Base-by-base conservation (phyloP, 257 asterid genomes). In the Nicotiana benthamiana region DNA sequence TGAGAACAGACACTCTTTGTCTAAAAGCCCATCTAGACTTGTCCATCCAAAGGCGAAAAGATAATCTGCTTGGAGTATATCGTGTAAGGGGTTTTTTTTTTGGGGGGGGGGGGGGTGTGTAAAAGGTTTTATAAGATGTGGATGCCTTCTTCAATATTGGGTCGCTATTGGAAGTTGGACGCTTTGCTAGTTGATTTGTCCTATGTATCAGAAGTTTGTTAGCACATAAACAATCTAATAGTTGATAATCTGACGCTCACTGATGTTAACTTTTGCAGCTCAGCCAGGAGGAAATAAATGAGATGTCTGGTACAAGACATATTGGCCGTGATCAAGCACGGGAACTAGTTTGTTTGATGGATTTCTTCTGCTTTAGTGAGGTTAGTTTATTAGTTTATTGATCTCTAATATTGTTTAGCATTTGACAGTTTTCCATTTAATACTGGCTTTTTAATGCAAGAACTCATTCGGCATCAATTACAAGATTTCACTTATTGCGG, bases 341-440 rank as follows among this genome's bases (percentile, higher is more conserved):
- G 27, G 92, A 90, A 68, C 96, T 95, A 9, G 98, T 93, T 80
- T 88, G 95, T 80, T 90, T 95, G 90, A 93, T 95, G 99, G 99
- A 95, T 90, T 92, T 93, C 87, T 95, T 95, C 86, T 95, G 99
- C 85, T 95, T 95, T 84, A 95, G 99, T 81, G 99, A 95, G 99
- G 99, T 95, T 87, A 60, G 91, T 80, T 79, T 77, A 27, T 72
- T 68, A 52, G 17, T 86, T 27, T 74, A 59, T 59, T 79, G 34
- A 72, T 65, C 80, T 54, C 59, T 75, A 56, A 43, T 75, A 40
- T 68, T 63, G 17, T 9, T 62, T 34, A 53, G 17, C 52, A 30
- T 68, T 72, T 81, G 16, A 48, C 26, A 48, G 17, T 26, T 24
- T 46, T 16, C 43, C 79, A 4, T 48, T 24, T 48, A 74, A 48